Conservation (phyloP, 768 basidiomycete genomes). For the Candolleomyces eurysporus region DNA sequence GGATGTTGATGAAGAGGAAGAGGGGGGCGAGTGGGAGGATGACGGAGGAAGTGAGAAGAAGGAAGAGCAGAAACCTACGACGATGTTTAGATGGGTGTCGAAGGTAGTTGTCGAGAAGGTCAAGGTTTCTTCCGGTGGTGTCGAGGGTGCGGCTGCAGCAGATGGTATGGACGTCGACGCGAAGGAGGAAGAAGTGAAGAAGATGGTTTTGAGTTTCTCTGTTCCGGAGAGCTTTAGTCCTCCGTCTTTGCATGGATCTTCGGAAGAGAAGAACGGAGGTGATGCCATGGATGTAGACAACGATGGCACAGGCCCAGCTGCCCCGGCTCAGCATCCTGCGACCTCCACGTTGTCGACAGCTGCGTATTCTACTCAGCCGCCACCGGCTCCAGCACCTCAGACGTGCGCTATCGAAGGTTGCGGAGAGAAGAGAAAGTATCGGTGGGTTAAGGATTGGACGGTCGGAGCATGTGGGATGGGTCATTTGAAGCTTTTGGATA, state of each 20-base stretch:
- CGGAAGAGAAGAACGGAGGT: not conserved
- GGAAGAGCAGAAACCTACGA: constrained; percentile 45
- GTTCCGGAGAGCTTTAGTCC: constrained; percentile 1
- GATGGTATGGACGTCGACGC: constrained; percentile 15
- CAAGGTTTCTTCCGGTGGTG: too few relatives aligned
- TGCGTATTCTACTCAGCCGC: too few relatives aligned
- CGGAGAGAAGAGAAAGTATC: constrained; percentile 54
- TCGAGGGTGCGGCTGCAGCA: not conserved
- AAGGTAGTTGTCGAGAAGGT: too few relatives aligned
- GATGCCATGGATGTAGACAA: constrained; percentile 7
- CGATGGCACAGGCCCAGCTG: not conserved
- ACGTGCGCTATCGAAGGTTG: constrained; percentile 63
- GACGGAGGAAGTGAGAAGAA: constrained; percentile 37
- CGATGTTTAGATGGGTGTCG: too few relatives aligned
- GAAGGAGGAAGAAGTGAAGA: not conserved
- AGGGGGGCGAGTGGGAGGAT: constrained; percentile 34
- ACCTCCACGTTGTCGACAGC: too few relatives aligned
- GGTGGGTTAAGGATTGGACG: constrained; percentile 60
- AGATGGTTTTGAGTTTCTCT: constrained; percentile 11
- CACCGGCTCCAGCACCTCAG: not conserved
- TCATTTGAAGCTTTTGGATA: constrained; percentile 60
- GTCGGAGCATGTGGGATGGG: constrained; percentile 65
- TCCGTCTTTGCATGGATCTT: not conserved
- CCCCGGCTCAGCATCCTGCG: too few relatives aligned
- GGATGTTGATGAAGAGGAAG: constrained; percentile 34